A percentile compares a stretch with the other conserved stretches of the same genome.
These are phyloP conservation scores for Amphicarpaea edgeworthii DNA, from an alignment of 306 rosid genomes.

Conservation along the genomic window DNA sequence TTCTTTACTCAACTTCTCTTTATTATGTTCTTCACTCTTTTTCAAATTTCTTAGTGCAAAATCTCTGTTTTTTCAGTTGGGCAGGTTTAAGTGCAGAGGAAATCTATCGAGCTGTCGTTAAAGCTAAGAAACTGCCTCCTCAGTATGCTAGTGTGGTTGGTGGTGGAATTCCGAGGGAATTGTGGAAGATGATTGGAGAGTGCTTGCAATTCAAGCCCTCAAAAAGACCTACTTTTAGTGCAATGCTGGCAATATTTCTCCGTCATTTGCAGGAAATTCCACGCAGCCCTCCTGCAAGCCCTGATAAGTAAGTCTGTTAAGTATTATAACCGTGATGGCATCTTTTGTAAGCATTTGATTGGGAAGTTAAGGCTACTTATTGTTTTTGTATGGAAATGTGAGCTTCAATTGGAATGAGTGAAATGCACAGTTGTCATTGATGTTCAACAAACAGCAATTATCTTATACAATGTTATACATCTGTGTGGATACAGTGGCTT, in stretches of 20 bases:
- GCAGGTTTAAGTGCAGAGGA: constrained; percentile 92
- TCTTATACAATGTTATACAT: constrained; percentile 36
- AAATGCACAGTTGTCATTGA: constrained; percentile 29
- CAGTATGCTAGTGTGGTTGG: constrained; percentile 99
- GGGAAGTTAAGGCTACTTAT: constrained; percentile 29
- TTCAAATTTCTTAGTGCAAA: constrained; percentile 43
- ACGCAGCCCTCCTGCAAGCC: constrained; percentile 91
- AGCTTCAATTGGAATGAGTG: constrained; percentile 40
- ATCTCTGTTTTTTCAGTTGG: constrained; percentile 81
- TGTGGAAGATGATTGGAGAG: constrained; percentile 99
- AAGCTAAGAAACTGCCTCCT: constrained; percentile 88
- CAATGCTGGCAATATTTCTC: constrained; percentile 89
- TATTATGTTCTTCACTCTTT: constrained; percentile 36
- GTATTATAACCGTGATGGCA: constrained; percentile 40
- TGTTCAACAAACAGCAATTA: constrained; percentile 17
- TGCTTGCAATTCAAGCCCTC: constrained; percentile 95
- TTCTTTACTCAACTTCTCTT: constrained; percentile 50
- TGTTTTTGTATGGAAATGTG: constrained; percentile 34
- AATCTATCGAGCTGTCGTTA: constrained; percentile 85
- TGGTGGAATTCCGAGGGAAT: constrained; percentile 95
- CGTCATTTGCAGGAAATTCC: constrained; percentile 97
- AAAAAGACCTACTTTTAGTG: constrained; percentile 86
- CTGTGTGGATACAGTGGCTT: constrained; percentile 70
- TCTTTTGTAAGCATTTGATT: constrained; percentile 37
- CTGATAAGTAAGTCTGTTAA: constrained; percentile 79